Base-by-base conservation (phyloP, 345 rosid species). In the Citrus australasica region DNA sequence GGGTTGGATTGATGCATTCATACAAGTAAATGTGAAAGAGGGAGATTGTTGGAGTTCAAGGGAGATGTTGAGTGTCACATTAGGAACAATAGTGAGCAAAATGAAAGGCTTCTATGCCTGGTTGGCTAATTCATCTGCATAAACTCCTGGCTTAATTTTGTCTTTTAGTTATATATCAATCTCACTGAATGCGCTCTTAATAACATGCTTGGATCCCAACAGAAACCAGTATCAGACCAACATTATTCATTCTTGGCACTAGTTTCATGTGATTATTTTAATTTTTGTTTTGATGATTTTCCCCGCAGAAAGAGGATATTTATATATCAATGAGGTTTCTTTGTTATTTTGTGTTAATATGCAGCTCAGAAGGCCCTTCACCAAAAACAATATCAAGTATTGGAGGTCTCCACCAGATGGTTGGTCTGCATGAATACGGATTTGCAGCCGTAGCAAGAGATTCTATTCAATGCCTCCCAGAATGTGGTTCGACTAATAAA, bases 391-490 rank as follows among this genome's bases (percentile, higher is more conserved):
- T 92, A 79, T 81, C 89, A 3, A 80, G 65, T n/a, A 72, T 92
- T 27, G 97, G 93, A 76, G 93, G 92, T 62, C 81, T 92, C 38
- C 90, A 90, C 70, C 80, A 82, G 64, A 64, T 90, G 87, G 80
- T 89, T 71, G 88, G 90, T 58, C 82, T 92, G 75, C 87, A 85
- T 71, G 89, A 85, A 8, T 77, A 82, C 67, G 86, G 78, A 32
- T 86, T 86, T 76, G 88, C 74, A 19, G 92, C 97, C 17, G 83
- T 91, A 4, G 67, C 88, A 10, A 85, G 94, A 85, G 94, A 92
- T 85, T 91, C 94, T 71, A 82, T 92, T 69, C 92, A 86, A 46
- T 88, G 92, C 81, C 89, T 91, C 79, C 94, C 97, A 2, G 92
- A 87, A 78, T 77, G 76, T 68, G 76, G 72, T 38, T 62, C 77